phyloP scores from a whole-genome alignment of 805 yeast species.

The Nakazawaea ernobii region DNA sequence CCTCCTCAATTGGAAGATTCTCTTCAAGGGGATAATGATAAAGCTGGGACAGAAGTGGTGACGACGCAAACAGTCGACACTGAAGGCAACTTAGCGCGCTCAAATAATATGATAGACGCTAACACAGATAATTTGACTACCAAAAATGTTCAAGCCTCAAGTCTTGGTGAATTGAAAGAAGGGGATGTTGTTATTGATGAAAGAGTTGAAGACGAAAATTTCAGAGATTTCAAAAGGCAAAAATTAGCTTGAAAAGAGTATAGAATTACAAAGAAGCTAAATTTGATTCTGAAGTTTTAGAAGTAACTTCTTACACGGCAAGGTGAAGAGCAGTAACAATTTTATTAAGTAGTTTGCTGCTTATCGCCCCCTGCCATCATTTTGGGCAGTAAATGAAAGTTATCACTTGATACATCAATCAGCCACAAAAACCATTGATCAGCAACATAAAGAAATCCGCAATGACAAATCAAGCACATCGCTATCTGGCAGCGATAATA shows the following conservation, averaged over 20 bases:
- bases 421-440: not conserved
- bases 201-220: not conserved
- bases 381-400: too few species aligned
- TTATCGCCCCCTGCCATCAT: too few species aligned
- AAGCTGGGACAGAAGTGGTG: not conserved
- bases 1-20: too few species aligned
- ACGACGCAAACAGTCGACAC: not conserved
- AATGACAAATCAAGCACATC: not conserved
- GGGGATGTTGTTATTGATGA: not conserved
- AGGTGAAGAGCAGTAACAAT: too few species aligned
- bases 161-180: not conserved
- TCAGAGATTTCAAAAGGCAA: not conserved
- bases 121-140: not conserved
- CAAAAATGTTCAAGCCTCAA: not conserved
- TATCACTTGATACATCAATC: too few species aligned
- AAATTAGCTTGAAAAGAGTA: not conserved
- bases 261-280: too few species aligned
- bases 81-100: not conserved
- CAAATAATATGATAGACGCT: not conserved
- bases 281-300: too few species aligned
- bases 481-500: not conserved
- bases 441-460: slow-evolving; percentile 5
- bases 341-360: too few species aligned
- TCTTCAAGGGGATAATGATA: too few species aligned
- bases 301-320: too few species aligned